phyloP scores from a whole-genome alignment of 2,329 filamentous ascomycete species.

The Lachnellula suecica region DNA sequence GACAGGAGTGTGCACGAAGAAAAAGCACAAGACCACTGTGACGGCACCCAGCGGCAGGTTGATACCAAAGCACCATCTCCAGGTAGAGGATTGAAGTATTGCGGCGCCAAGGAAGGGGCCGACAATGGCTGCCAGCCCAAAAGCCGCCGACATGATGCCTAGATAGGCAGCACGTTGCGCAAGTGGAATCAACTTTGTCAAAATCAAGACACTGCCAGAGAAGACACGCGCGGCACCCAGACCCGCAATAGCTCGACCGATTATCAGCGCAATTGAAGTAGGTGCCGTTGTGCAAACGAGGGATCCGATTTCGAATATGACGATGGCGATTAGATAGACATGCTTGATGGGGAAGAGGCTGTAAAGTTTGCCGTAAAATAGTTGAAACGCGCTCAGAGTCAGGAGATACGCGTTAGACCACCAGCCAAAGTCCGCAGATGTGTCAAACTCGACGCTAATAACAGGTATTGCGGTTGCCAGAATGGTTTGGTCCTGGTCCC shows the following conservation, averaged over 20 bases:
- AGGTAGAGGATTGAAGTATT: not conserved
- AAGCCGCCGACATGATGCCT: conserved; percentile 2
- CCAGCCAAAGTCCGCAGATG: conserved; percentile 1
- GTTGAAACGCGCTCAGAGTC: conserved; percentile 22
- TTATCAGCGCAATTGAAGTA: conserved; percentile 25
- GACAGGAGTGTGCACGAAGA: not conserved
- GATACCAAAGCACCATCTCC: not conserved
- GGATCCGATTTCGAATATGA: conserved; percentile 30
- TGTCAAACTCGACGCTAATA: conserved; percentile 4
- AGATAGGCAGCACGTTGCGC: conserved; percentile 1
- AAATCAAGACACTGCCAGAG: not conserved
- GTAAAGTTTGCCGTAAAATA: conserved; percentile 21
- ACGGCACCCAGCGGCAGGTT: not conserved
- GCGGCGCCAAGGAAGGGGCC: not conserved
- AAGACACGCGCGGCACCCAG: not conserved
- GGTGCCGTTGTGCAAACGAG: conserved; percentile 26
- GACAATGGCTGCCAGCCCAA: not conserved
- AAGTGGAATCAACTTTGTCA: conserved; percentile 1
- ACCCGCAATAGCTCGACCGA: conserved; percentile 27
- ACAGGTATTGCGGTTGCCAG: conserved; percentile 1
- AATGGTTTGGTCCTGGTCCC: conserved; percentile 1
- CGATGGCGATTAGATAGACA: conserved; percentile 18
- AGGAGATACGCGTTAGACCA: conserved; percentile 31
- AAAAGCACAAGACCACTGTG: not conserved
- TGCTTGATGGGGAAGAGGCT: conserved; percentile 23